Evolutionary conservation across 176 grass and related monocot genomes (phyloP), one percentile per base, ranked within the genome.

Genomic region (Eragrostis curvula): DNA sequence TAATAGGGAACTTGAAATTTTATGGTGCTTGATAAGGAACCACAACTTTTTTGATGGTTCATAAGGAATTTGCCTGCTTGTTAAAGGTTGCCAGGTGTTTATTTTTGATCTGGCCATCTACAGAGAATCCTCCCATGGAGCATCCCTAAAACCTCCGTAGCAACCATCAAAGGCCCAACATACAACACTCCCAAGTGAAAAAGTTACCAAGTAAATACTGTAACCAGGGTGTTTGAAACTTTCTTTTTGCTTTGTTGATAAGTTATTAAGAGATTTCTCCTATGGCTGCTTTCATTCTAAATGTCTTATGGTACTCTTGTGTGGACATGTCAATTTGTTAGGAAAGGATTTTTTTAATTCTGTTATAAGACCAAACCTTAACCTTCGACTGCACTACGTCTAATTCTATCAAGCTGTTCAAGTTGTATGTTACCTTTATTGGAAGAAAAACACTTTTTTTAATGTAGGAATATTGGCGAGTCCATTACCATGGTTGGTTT

Each of bases 401-500:
- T 59, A 86, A 69, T 76, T 79, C 21, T 70, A 51, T 52, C 45
- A 66, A 63, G 28, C 64, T 36, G 32, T 36, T 81, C 47, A 77
- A 45, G 55, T 13, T 82, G 18, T 70, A 29, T 59, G 7, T 63
- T 45, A 3, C 30, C 78, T 82, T 43, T 32, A 63, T 23, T 61
- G 5, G 68, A 74, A 20, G 6, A 58, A 2, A 75, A 67, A 70
- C 61, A 45, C 16, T 44, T 36, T 14, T 68, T 74, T 81, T 81
- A n/a, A 0, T 29, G 40, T n/a, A 69, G 29, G 52, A 30, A 70
- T 59, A 52, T 51, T 50, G 1, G 51, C 1, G 20, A 63, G 30
- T 57, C 17, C 12, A 18, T 70, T 82, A 53, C n/a, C 0, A 44
- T 64, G 14, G 44, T 73, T 45, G 17, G 59, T 74, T 61, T 84